A percentile compares a stretch with the other conserved stretches of the same genome.
phyloP scores from a whole-genome alignment of 768 basidiomycete genomes.

The Rhizopogon sp. region DNA sequence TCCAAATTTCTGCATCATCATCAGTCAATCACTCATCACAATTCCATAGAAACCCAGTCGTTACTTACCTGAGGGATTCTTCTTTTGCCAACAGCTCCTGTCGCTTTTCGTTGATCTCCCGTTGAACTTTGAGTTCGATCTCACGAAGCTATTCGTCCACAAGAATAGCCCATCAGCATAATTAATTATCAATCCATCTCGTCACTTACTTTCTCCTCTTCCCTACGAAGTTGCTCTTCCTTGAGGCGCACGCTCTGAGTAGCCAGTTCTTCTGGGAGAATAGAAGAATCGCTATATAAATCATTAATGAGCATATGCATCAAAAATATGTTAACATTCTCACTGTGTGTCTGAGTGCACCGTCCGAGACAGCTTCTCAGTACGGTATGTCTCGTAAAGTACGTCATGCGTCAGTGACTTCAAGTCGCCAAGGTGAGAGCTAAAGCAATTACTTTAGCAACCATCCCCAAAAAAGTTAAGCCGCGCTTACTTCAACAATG shows the following conservation, averaged over 20 bases:
- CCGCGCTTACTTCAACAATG: slow-evolving; percentile 72
- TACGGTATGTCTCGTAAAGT: slow-evolving; percentile 95
- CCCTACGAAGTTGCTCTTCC: slow-evolving; percentile 95
- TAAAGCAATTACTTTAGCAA: slow-evolving; percentile 22
- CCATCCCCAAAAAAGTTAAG: background rate
- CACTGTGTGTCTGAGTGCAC: slow-evolving; percentile 78
- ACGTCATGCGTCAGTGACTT: slow-evolving; percentile 94
- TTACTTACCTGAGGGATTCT: slow-evolving; percentile 75
- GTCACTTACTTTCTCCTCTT: slow-evolving; percentile 82
- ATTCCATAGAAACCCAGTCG: background rate
- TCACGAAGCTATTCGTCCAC: slow-evolving; percentile 68
- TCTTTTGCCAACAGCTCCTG: slow-evolving; percentile 96
- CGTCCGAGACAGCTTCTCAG: slow-evolving; percentile 91
- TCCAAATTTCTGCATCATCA: slow-evolving; percentile 64
- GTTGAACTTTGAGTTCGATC: slow-evolving; percentile 95
- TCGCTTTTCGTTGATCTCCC: slow-evolving; percentile 96
- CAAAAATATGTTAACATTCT: slow-evolving; percentile 9
- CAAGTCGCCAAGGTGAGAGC: slow-evolving; percentile 91
- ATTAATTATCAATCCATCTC: background rate
- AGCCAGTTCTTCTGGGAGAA: slow-evolving; percentile 94
- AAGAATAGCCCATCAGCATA: slow-evolving; percentile 6
- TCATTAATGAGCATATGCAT: slow-evolving; percentile 19
- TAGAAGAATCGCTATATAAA: slow-evolving; percentile 68
- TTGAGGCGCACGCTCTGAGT: slow-evolving; percentile 96
- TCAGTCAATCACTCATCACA: slow-evolving; percentile 3